Conservation (phyloP, 1,284 basidiomycete genomes). For the Meira miltonrushii region DNA sequence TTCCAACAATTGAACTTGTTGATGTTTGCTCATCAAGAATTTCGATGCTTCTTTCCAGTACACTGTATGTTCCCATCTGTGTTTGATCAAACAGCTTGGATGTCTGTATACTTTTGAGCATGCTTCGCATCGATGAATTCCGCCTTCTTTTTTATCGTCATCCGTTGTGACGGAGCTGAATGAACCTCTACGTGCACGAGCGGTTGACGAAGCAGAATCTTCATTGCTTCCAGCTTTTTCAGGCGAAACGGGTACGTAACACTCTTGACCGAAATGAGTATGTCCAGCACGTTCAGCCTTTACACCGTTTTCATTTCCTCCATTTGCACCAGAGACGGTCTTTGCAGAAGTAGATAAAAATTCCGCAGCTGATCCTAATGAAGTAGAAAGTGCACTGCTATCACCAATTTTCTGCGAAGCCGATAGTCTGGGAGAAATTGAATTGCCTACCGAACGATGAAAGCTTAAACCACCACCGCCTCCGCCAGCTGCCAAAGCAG, state of each 20-base stretch:
- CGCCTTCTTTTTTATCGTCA: constrained; percentile 52
- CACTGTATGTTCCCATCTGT: constrained; percentile 93
- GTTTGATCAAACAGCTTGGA: constrained; percentile 89
- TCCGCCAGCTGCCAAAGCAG: constrained; percentile 29
- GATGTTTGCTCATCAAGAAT: constrained; percentile 89
- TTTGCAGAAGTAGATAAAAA: constrained; percentile 26
- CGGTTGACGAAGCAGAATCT: not conserved
- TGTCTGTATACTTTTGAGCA: constrained; percentile 76
- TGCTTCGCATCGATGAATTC: constrained; percentile 82
- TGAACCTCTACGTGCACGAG: constrained; percentile 40
- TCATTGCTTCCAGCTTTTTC: too few relatives aligned
- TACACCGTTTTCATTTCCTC: not conserved
- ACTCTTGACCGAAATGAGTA: constrained; percentile 42
- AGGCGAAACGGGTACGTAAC: constrained; percentile 25
- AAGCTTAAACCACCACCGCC: constrained; percentile 29
- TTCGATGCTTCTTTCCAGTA: constrained; percentile 96
- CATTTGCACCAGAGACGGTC: not conserved
- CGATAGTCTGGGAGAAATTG: constrained; percentile 22
- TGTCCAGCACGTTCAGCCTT: constrained; percentile 24
- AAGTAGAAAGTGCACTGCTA: constrained; percentile 30
- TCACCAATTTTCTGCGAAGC: constrained; percentile 15
- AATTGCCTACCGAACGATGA: constrained; percentile 23
- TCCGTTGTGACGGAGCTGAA: constrained; percentile 52
- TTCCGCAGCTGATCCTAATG: constrained; percentile 47
- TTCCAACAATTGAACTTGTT: constrained; percentile 94